Percentiles rank a stretch among this genome's conserved stretches.
phyloP scores from a whole-genome alignment of 306 rosid species.

The Lathyrus aphaca region DNA sequence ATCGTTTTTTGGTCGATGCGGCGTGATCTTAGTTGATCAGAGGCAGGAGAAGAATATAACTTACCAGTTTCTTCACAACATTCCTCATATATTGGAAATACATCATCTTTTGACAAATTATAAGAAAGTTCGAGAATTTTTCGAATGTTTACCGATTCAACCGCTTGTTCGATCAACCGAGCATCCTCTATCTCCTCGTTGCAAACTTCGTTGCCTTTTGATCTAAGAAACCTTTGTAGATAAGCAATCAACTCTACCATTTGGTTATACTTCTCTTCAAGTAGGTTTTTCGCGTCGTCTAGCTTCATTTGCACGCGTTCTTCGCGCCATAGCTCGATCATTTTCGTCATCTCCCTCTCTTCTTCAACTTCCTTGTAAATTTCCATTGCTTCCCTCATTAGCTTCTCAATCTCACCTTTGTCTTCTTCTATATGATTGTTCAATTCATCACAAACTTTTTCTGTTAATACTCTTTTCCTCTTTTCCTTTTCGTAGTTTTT shows the following conservation, averaged over 20 bases:
- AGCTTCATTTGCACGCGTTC: slow-evolving; percentile 76
- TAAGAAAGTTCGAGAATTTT: slow-evolving; percentile 40
- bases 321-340: slow-evolving; percentile 71
- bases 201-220: slow-evolving; percentile 46
- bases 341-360: slow-evolving; percentile 68
- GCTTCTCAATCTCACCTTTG: slow-evolving; percentile 42
- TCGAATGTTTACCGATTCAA: slow-evolving; percentile 44
- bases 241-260: slow-evolving; percentile 52
- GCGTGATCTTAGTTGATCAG: slow-evolving; percentile 16
- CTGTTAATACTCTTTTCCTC: slow-evolving; percentile 48
- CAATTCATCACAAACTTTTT: slow-evolving; percentile 52
- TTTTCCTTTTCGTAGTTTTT: slow-evolving; percentile 53
- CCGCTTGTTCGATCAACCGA: slow-evolving; percentile 46
- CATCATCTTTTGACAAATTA: slow-evolving; percentile 40
- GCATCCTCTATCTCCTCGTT: slow-evolving; percentile 44
- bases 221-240: slow-evolving; percentile 48
- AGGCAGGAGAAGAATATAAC: background rate
- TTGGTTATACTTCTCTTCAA: slow-evolving; percentile 57
- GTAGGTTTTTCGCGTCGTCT: slow-evolving; percentile 58
- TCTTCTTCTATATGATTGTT: slow-evolving; percentile 53
- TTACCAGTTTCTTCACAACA: background rate
- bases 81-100: slow-evolving; percentile 36
- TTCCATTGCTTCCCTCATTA: slow-evolving; percentile 46
- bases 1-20: slow-evolving; percentile 1
- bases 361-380: slow-evolving; percentile 55